These are phyloP conservation scores for Thraustochytrium sp. DNA, from an alignment of 352 stramenopile species.

Conservation along the genomic window DNA sequence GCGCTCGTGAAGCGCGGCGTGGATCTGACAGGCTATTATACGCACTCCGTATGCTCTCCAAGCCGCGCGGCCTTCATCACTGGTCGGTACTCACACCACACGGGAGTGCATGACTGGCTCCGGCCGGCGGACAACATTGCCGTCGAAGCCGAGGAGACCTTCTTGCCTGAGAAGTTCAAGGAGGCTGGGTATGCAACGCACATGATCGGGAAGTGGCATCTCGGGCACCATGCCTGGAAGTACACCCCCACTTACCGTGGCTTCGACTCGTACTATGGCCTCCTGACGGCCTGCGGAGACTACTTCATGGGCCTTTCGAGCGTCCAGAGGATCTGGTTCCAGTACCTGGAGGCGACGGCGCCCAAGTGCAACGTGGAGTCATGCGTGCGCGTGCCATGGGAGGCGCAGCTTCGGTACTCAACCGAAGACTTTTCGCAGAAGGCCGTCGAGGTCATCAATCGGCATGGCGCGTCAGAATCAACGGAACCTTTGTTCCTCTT, in stretches of 20 bases:
- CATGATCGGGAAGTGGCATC: slow-evolving; percentile 51
- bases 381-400: not conserved
- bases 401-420: not conserved
- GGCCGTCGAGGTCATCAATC: not conserved
- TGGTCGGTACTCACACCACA: not conserved
- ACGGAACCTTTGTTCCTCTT: not conserved
- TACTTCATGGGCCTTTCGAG: not conserved
- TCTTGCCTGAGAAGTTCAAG: slow-evolving; percentile 47
- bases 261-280: slow-evolving; percentile 46
- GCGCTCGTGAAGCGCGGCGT: not conserved
- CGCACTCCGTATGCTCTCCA: not conserved
- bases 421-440: not conserved
- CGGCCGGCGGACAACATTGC: not conserved
- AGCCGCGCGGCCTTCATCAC: slow-evolving; percentile 2
- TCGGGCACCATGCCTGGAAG: slow-evolving; percentile 23
- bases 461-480: not conserved
- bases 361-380: slow-evolving; percentile 21
- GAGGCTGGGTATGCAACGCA: slow-evolving; percentile 48
- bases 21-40: not conserved
- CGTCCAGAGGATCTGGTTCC: not conserved
- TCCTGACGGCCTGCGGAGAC: not conserved
- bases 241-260: slow-evolving; percentile 36
- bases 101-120: not conserved
- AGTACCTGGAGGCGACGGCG: not conserved
- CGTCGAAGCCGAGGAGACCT: not conserved